Conservation (phyloP, 2,329 filamentous ascomycete species). For the Ophiostoma fasciatum region DNA sequence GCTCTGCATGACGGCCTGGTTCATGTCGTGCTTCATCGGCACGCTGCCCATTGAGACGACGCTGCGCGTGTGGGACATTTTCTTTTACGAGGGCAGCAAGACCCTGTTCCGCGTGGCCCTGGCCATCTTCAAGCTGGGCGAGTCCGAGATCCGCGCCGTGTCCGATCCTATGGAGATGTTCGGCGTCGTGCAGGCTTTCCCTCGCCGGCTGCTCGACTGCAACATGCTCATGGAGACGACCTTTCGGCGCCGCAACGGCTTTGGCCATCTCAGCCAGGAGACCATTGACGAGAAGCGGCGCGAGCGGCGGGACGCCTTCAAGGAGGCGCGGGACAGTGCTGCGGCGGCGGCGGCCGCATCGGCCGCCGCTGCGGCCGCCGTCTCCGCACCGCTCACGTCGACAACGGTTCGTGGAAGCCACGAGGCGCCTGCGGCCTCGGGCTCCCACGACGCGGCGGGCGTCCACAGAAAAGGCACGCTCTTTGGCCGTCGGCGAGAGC, state of each 20-base stretch:
- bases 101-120: conserved; percentile 86
- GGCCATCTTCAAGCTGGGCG: conserved; percentile 79
- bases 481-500: conserved; percentile 28
- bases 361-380: conserved; percentile 14
- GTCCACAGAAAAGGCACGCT: conserved; percentile 28
- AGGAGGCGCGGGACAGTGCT: conserved; percentile 28
- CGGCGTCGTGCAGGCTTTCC: conserved; percentile 79
- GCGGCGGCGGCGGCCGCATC: conserved; percentile 12
- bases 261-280: conserved; percentile 68
- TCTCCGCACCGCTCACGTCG: too few relatives aligned
- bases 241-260: conserved; percentile 65
- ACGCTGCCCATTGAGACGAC: conserved; percentile 85
- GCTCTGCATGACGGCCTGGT: conserved; percentile 88
- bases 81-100: conserved; percentile 91
- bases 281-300: conserved; percentile 63
- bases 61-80: conserved; percentile 84
- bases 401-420: not conserved
- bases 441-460: not conserved
- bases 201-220: conserved; percentile 65
- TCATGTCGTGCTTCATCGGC: conserved; percentile 94
- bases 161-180: conserved; percentile 90
- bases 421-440: not conserved
- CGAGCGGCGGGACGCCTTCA: conserved; percentile 43
- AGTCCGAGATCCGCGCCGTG: conserved; percentile 64
- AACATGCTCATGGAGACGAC: conserved; percentile 72